Conservation (phyloP, 108 stramenopile species). For the Conticribra guillardii region DNA sequence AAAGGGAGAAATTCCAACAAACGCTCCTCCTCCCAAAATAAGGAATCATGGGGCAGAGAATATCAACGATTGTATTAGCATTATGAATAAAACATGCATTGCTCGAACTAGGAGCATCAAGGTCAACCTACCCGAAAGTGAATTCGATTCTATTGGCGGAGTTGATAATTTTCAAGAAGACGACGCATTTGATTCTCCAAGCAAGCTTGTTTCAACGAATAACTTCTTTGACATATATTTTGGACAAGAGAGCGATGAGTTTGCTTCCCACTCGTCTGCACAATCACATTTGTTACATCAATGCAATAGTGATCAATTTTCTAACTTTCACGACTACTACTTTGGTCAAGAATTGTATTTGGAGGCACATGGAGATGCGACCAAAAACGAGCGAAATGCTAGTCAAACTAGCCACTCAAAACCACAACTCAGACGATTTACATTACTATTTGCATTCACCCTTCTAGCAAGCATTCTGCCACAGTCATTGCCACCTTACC, state of each 20-base stretch:
- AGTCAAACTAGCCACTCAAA: background rate
- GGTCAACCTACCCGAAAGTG: too few species aligned
- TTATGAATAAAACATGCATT: too few species aligned
- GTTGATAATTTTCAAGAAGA: too few species aligned
- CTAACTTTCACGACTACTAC: background rate
- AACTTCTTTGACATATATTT: too few species aligned
- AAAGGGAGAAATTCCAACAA: too few species aligned
- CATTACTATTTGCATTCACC: background rate
- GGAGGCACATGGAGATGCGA: background rate
- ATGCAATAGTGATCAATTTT: background rate
- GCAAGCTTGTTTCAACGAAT: too few species aligned
- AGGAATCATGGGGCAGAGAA: too few species aligned
- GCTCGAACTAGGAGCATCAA: too few species aligned
- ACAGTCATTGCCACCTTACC: background rate
- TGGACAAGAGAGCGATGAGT: background rate
- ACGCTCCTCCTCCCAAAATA: too few species aligned
- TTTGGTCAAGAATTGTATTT: background rate
- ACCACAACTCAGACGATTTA: background rate
- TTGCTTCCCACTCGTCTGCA: background rate
- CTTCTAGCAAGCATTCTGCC: background rate
- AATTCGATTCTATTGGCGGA: too few species aligned
- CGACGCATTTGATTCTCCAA: too few species aligned
- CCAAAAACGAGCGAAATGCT: background rate
- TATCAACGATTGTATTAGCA: too few species aligned
- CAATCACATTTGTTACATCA: background rate